Evolutionary conservation across 495 filamentous ascomycete species (phyloP), one percentile per base, ranked within the genome.

Genomic region (Aspergillus saccharolyticus): DNA sequence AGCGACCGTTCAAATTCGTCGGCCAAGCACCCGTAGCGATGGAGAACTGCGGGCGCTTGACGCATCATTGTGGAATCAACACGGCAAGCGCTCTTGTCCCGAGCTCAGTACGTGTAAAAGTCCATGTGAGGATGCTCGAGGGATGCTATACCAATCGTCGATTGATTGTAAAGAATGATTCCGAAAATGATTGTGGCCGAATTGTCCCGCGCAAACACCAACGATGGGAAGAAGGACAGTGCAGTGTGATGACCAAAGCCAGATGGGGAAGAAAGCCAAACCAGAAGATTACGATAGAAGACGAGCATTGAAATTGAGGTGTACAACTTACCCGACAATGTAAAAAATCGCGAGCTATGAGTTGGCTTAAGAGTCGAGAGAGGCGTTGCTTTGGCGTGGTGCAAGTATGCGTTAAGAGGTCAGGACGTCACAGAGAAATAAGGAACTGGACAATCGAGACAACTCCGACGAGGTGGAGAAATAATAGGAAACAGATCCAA

Each of bases 401-500:
- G 72, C 67, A 63, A 61, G 61, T 59, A 63, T 60, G 59, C 64
- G 67, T 65, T 44, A 65, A 58, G 59, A 65, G 54, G n/a, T n/a
- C 47, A 57, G 63, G 60, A 56, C 61, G 66, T 72, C 58, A 66
- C 24, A 59, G 53, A 58, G 57, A 62, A 58, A 57, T 51, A 55
- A 61, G 55, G 54, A 60, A 63, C 59, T 55, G 54, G 57, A 66
- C 62, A 66, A 65, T 63, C 67, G 58, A 68, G 66, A 70, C 58
- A 68, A 67, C 63, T 71, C 68, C 68, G 57, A 63, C 62, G 57
- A 66, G 60, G 61, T 60, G 63, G 62, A 68, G 69, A 64, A 70
- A 59, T 63, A 68, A 63, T 61, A 61, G 65, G 67, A 62, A 64
- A 69, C 68, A 71, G 68, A 67, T 49, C 64, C 60, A 66, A 68